A percentile compares a stretch with the other conserved stretches of the same genome.
phyloP scores from a whole-genome alignment of 306 rosid species.

The Casuarina cunninghamiana region DNA sequence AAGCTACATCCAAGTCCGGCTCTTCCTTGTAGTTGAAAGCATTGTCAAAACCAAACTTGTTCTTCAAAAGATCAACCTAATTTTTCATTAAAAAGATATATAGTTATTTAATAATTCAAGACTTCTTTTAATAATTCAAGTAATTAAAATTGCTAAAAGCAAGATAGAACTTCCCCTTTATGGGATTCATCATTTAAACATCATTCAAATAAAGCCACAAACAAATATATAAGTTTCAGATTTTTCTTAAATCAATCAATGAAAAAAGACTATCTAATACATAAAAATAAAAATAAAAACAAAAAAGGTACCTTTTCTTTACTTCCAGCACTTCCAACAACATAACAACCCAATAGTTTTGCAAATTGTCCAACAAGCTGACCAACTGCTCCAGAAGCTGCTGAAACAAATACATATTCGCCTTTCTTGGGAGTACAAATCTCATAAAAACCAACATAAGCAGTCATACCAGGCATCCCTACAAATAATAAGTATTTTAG shows the following conservation, averaged over 20 bases:
- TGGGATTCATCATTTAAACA: too few species aligned
- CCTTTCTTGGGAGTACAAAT: constrained; percentile 20
- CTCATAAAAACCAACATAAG: constrained; percentile 14
- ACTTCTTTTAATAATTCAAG: too few species aligned
- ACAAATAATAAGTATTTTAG: too few species aligned
- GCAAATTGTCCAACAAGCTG: constrained; percentile 19
- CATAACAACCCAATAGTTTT: neutral
- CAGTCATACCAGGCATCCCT: constrained; percentile 29
- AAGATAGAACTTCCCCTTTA: too few species aligned
- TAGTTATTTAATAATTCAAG: too few species aligned
- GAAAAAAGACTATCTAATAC: too few species aligned
- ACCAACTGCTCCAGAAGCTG: constrained; percentile 14
- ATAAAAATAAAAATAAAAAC: neutral
- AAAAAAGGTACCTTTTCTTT: neutral
- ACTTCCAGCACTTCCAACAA: constrained; percentile 13
- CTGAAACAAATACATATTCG: constrained; percentile 19
- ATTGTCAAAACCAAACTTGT: neutral
- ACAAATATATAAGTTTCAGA: too few species aligned
- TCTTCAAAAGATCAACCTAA: constrained; percentile 6
- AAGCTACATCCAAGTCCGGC: constrained; percentile 11
- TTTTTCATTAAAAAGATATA: too few species aligned
- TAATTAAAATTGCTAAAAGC: too few species aligned
- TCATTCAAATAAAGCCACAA: too few species aligned
- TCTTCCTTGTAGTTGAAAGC: constrained; percentile 32
- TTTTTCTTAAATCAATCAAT: neutral